phyloP scores from a whole-genome alignment of 257 asterid species.

The Fraxinus americana region DNA sequence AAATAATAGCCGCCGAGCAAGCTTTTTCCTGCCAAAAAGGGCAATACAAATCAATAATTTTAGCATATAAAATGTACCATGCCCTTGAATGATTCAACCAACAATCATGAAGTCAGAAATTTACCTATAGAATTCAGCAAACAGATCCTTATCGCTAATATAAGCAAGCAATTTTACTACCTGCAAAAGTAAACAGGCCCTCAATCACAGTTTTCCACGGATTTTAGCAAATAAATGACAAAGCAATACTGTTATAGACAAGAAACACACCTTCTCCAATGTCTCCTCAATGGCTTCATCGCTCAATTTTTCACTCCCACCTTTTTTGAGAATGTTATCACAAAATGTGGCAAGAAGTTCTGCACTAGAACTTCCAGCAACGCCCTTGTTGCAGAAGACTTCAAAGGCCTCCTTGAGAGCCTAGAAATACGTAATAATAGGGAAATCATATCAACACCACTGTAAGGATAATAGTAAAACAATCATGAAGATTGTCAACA shows the following conservation, averaged over 20 bases:
- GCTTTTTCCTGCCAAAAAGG: slow-evolving; percentile 74
- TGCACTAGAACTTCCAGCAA: slow-evolving; percentile 97
- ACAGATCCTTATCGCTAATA: slow-evolving; percentile 94
- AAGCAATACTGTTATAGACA: slow-evolving; percentile 11
- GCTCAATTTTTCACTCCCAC: slow-evolving; percentile 96
- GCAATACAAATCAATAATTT: slow-evolving; percentile 2
- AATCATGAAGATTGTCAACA: slow-evolving; percentile 16
- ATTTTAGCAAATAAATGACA: slow-evolving; percentile 8
- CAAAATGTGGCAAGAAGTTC: slow-evolving; percentile 98
- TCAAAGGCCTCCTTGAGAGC: slow-evolving; percentile 99
- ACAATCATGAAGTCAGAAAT: slow-evolving; percentile 14
- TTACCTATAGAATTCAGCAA: slow-evolving; percentile 97
- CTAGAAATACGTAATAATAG: slow-evolving; percentile 35
- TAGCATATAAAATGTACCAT: slow-evolving; percentile 2
- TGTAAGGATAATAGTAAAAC: background rate
- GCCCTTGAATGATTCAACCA: slow-evolving; percentile 10
- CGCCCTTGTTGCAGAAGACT: slow-evolving; percentile 95
- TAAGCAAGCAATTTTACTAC: slow-evolving; percentile 95
- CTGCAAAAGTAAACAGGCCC: slow-evolving; percentile 39
- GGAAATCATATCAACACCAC: slow-evolving; percentile 1
- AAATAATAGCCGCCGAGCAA: slow-evolving; percentile 87
- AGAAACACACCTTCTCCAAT: slow-evolving; percentile 72
- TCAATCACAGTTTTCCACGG: slow-evolving; percentile 28
- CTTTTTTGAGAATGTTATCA: slow-evolving; percentile 95
- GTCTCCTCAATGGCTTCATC: slow-evolving; percentile 99